Conservation (phyloP, 768 basidiomycete genomes). For the Lactarius psammicola region DNA sequence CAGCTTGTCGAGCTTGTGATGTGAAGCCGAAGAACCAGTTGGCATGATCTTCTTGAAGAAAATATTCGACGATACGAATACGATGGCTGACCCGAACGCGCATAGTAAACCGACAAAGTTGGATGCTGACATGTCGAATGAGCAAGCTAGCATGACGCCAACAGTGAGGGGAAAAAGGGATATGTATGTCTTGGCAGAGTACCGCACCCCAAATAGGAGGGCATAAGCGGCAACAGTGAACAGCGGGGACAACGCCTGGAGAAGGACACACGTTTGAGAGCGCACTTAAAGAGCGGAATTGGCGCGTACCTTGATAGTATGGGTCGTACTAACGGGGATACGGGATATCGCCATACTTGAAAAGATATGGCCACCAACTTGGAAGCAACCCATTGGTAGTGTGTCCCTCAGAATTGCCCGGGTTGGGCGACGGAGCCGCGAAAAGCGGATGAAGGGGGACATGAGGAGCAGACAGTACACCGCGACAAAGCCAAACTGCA, state of each 20-base stretch:
- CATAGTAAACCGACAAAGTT: conserved; percentile 86
- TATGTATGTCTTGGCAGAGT: conserved; percentile 86
- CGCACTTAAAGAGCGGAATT: conserved; percentile 2
- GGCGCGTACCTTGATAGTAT: conserved; percentile 90
- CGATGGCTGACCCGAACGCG: conserved; percentile 93
- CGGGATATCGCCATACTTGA: conserved; percentile 96
- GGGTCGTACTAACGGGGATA: conserved; percentile 95
- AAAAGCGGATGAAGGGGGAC: conserved; percentile 67
- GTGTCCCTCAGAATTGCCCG: conserved; percentile 72
- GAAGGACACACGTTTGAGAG: background rate
- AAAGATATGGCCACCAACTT: conserved; percentile 97
- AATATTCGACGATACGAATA: conserved; percentile 98
- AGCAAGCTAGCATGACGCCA: conserved; percentile 97
- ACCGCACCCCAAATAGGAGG: conserved; percentile 88
- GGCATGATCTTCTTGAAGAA: conserved; percentile 99
- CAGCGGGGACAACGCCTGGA: conserved; percentile 89
- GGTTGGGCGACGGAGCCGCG: conserved; percentile 68
- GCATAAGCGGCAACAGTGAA: conserved; percentile 98
- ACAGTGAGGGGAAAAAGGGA: conserved; percentile 92
- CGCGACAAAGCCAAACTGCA: conserved; percentile 96
- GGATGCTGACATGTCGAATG: conserved; percentile 87
- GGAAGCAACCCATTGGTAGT: conserved; percentile 94
- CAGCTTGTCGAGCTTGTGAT: conserved; percentile 92
- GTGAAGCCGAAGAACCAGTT: conserved; percentile 39
- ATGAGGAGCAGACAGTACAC: conserved; percentile 82